These are phyloP conservation scores for Bipolaris zeicola DNA, from an alignment of 2,329 filamentous ascomycete genomes.

Conservation along the genomic window DNA sequence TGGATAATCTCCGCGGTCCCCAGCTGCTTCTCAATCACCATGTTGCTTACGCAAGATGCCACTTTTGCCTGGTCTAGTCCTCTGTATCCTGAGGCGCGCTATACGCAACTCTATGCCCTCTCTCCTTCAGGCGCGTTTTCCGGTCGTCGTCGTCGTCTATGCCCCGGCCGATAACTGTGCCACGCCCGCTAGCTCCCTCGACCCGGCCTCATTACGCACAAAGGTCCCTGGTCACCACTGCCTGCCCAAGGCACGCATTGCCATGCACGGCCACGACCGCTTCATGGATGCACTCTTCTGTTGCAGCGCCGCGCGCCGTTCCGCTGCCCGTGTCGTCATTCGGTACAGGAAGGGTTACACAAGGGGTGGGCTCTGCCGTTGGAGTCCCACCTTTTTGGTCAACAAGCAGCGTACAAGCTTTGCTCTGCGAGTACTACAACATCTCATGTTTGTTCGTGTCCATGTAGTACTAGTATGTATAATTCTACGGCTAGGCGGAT, in stretches of 20 bases:
- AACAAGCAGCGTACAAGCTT: not conserved
- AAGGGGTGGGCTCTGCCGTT: constrained; percentile 1
- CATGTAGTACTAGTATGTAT: too few relatives aligned
- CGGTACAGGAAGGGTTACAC: constrained; percentile 12
- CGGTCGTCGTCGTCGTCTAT: not conserved
- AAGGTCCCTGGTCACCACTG: not conserved
- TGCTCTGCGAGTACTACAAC: not conserved
- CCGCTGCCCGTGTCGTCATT: constrained; percentile 23
- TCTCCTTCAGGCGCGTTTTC: constrained; percentile 22
- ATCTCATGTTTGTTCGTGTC: too few relatives aligned
- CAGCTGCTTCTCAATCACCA: constrained; percentile 16
- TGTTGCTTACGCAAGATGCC: constrained; percentile 31
- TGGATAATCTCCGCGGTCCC: constrained; percentile 25
- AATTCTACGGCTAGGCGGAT: too few relatives aligned
- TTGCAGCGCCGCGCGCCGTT: constrained; percentile 31
- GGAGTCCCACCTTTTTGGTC: not conserved
- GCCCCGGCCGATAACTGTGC: constrained; percentile 8
- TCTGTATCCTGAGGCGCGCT: constrained; percentile 15
- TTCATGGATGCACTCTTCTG: constrained; percentile 18
- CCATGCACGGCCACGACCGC: constrained; percentile 21
- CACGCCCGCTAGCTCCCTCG: constrained; percentile 2
- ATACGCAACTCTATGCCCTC: constrained; percentile 1
- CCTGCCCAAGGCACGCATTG: constrained; percentile 16
- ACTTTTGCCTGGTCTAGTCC: constrained; percentile 16
- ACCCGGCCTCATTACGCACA: constrained; percentile 6